A percentile compares a stretch with the other conserved stretches of the same genome.
These are phyloP conservation scores for Corynascus novoguineensis DNA, from an alignment of 495 filamentous ascomycete genomes.

Conservation along the genomic window DNA sequence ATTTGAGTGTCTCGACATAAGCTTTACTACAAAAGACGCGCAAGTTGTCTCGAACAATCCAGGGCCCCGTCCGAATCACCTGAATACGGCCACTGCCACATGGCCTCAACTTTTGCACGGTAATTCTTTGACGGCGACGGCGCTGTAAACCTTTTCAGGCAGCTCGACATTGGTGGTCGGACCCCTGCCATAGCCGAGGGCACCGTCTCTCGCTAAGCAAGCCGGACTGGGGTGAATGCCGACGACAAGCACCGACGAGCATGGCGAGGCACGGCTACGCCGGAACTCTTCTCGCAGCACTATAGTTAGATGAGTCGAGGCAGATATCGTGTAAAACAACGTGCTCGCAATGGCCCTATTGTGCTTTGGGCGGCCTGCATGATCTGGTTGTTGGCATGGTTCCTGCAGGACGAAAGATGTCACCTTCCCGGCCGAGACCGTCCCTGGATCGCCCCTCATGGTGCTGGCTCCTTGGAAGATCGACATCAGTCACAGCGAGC, in stretches of 20 bases:
- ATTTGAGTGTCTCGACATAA: not conserved
- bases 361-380: not conserved
- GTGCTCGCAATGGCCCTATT: not conserved
- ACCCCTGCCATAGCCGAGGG: not conserved
- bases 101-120: not conserved
- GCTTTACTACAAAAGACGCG: not conserved
- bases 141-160: not conserved
- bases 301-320: not conserved
- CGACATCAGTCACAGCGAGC: not conserved
- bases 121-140: not conserved
- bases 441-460: not conserved
- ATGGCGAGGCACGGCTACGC: too few relatives aligned
- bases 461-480: not conserved
- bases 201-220: not conserved
- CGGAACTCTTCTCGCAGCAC: not conserved
- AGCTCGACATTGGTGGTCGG: not conserved
- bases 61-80: not conserved
- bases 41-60: not conserved
- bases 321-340: too few relatives aligned
- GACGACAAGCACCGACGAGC: not conserved
- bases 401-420: slow-evolving; percentile 3
- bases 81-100: not conserved
- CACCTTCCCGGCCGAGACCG: slow-evolving; percentile 4
- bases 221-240: not conserved
- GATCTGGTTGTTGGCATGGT: not conserved